Conservation (phyloP, 2,329 filamentous ascomycete genomes). For the Ophiosphaerella herpotricha region DNA sequence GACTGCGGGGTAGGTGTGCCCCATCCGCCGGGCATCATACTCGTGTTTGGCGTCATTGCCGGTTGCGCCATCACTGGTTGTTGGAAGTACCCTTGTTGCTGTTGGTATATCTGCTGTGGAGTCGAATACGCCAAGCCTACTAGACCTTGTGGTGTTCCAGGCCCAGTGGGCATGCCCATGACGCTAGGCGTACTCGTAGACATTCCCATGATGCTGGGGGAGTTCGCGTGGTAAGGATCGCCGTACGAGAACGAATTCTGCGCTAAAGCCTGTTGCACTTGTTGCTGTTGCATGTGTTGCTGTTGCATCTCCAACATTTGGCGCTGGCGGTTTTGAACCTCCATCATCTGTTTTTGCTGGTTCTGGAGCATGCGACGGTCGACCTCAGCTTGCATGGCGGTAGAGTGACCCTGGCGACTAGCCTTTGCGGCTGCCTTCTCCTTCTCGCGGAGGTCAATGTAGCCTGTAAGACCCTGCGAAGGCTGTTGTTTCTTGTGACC, state of each 20-base stretch:
- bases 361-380: conserved; percentile 39
- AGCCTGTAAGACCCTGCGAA: conserved; percentile 69
- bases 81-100: conserved; percentile 32
- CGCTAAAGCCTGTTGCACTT: conserved; percentile 31
- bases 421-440: conserved; percentile 60
- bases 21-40: conserved; percentile 35
- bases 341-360: conserved; percentile 39
- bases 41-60: conserved; percentile 30
- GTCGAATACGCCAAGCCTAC: conserved; percentile 34
- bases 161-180: conserved; percentile 21
- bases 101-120: conserved; percentile 35
- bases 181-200: conserved; percentile 14
- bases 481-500: conserved; percentile 52
- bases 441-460: conserved; percentile 78
- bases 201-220: conserved; percentile 29
- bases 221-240: conserved; percentile 10
- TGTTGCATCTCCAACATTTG: conserved; percentile 30
- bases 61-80: conserved; percentile 31
- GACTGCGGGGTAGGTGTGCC: conserved; percentile 30
- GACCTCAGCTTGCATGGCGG: conserved; percentile 43
- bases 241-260: conserved; percentile 24
- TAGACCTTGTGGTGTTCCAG: conserved; percentile 20
- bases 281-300: conserved; percentile 30
- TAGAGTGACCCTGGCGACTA: conserved; percentile 30
- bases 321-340: conserved; percentile 32